A percentile compares a stretch with the other conserved stretches of the same genome.
Conservation (phyloP, 176 grass and related monocot species). For the Rhynchospora tenuis region DNA sequence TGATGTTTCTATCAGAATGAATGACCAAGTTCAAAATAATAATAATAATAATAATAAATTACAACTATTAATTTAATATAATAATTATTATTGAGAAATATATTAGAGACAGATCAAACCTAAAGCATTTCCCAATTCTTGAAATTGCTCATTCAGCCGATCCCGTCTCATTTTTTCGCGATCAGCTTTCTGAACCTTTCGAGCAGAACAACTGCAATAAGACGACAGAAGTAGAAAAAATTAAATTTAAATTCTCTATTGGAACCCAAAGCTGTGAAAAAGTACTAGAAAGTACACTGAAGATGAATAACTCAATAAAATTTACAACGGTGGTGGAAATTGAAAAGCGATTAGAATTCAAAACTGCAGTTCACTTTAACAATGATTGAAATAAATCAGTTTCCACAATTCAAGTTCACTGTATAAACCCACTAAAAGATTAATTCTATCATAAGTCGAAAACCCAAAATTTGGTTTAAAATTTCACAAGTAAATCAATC, state of each 20-base stretch:
- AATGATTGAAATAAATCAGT: background rate
- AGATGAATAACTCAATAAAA: background rate
- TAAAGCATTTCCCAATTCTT: conserved; percentile 71
- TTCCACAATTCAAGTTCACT: background rate
- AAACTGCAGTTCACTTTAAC: background rate
- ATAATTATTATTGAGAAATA: background rate
- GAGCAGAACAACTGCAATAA: conserved; percentile 6
- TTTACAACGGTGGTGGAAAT: background rate
- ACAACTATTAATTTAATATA: no score
- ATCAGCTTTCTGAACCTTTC: conserved; percentile 89
- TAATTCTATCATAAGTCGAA: background rate
- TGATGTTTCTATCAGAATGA: background rate
- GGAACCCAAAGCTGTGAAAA: background rate
- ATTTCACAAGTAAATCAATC: background rate
- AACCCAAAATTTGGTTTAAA: background rate
- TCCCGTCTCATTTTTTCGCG: conserved; percentile 90
- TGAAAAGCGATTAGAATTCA: background rate
- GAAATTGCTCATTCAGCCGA: conserved; percentile 73
- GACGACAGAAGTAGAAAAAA: background rate
- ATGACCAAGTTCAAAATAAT: background rate
- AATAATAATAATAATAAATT: background rate
- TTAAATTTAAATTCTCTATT: background rate
- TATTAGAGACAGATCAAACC: conserved; percentile 33
- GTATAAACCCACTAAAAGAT: background rate
- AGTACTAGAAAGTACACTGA: background rate